Evolutionary conservation across 441 rosid genomes (phyloP), one percentile per base, ranked within the genome.

Genomic region (Populus hybrid): DNA sequence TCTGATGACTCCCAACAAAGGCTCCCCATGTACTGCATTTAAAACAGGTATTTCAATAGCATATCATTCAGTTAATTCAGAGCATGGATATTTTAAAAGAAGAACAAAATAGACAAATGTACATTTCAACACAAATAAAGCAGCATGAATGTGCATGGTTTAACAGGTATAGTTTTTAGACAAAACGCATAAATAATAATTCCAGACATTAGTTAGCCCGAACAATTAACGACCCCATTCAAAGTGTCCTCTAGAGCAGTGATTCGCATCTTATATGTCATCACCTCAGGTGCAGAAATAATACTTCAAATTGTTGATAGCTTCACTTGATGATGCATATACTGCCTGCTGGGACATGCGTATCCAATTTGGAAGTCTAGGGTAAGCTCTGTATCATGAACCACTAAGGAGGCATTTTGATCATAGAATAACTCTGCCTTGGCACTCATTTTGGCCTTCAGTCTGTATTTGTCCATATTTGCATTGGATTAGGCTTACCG

Each of bases 1-100:
- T 88, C 97, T 91, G 84, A 97, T 93, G 79, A 93, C 99, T 85
- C 97, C 99, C 72, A 97, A 93, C 87, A 97, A 90, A 82, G 99
- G 87, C 82, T 97, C 99, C 79, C 99, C 98, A 77, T 97, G 99
- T 71, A 97, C 99, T 97, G 94, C 88, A 80, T 73, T 80, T 67
- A 83, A 74, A 75, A 79, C 69, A 76, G 38, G 68, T 82, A 31
- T 76, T 70, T 75, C 81, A 64, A 69, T 45, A 76, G 72, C 18
- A n/a, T 29, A 33, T 10, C 9, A 40, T 45, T 53, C 29, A 29
- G 16, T 26, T 38, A 56, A 61, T 40, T 74, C 53, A 2, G 2
- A 23, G 53, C 38, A 38, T 7, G 31, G n/a, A 59, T 28, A 72
- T n/a, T 12, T 66, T 21, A 31, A 24, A 20, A 11, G 50, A 42